Evolutionary conservation across 345 rosid genomes (phyloP), one percentile per base, ranked within the genome.

Genomic region (Leavenworthia alabamica): DNA sequence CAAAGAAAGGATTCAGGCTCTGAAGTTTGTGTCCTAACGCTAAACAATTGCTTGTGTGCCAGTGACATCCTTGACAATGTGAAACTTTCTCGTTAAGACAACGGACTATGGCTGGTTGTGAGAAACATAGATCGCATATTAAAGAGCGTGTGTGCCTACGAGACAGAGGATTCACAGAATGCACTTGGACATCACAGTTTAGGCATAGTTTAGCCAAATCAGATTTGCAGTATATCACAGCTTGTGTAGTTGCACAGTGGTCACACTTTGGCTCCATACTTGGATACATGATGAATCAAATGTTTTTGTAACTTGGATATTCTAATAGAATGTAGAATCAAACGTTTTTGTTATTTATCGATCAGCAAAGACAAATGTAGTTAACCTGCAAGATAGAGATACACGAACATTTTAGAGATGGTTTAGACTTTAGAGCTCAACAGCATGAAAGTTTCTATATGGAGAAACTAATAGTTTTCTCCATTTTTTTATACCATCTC

Each of bases 131-230:
- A 7, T 82, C 79, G 36, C 98, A 91, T 2, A 88, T 54, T 57
- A 86, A 76, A 1, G 86, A 82, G 6, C 95, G 88, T 6, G 70
- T 60, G 48, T 88, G 98, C 26, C 81, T 79, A 0, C 78, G 70
- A 1, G 95, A 81, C 29, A 91, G 53, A 5, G 75, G 60, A 68
- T 88, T 91, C 9, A 86, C 95, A 15, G 85, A 78, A 73, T 91
- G 92, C 11, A 91, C 77, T 12, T 56, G 64, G 23, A 73, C 65
- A 50, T 91, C 98, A 19, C 96, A 91, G n/a, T 66, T 57, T 24
- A 84, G 49, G 40, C 98, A 91, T 35, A 88, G 77, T 67, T 73
- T 75, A 16, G 96, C 92, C 9, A 70, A 63, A 67, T 86, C 96
- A 4, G 92, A 62, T 63, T 82, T 78, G 72, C 95, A 91, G 65